Percentiles rank a stretch among this genome's conserved stretches.
Evolutionary conservation across 306 rosid genomes (phyloP).

Genomic region (Dryas alaskensis): DNA sequence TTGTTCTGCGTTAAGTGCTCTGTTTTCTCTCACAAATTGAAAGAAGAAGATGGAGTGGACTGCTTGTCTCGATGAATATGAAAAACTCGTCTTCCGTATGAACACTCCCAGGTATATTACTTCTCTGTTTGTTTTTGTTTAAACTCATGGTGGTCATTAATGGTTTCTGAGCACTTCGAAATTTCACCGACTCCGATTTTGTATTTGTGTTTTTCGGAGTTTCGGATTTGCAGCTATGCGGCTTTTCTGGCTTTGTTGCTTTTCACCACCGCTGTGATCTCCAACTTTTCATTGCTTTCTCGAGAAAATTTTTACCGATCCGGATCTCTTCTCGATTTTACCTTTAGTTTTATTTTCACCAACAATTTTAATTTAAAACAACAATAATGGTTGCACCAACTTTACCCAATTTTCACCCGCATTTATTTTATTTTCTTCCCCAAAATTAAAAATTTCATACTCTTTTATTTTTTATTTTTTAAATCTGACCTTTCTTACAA

Average conservation of each 20-base stretch:
- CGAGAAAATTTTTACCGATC: slow-evolving; percentile 10
- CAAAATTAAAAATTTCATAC: neutral
- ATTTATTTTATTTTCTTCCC: neutral
- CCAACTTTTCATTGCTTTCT: slow-evolving; percentile 17
- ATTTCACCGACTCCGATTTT: neutral
- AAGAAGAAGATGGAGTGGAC: slow-evolving; percentile 62
- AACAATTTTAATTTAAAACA: too few species aligned
- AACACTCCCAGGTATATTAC: slow-evolving; percentile 73
- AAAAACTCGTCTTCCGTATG: slow-evolving; percentile 76
- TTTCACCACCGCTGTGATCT: neutral
- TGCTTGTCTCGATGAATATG: slow-evolving; percentile 66
- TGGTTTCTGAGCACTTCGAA: too few species aligned
- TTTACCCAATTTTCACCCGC: neutral
- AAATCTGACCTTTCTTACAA: neutral
- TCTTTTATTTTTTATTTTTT: neutral
- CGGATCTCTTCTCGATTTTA: slow-evolving; percentile 14
- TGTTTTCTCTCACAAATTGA: neutral
- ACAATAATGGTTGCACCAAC: neutral
- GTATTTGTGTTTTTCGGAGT: neutral
- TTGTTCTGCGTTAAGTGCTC: neutral
- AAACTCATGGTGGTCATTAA: too few species aligned
- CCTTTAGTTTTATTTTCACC: neutral
- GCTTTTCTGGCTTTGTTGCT: slow-evolving; percentile 3
- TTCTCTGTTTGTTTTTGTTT: too few species aligned
- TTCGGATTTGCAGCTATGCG: neutral